Evolutionary conservation across 192 early-diverging fungal species (phyloP), one percentile per base, ranked within the genome.

Genomic region (Entomortierella parvispora): DNA sequence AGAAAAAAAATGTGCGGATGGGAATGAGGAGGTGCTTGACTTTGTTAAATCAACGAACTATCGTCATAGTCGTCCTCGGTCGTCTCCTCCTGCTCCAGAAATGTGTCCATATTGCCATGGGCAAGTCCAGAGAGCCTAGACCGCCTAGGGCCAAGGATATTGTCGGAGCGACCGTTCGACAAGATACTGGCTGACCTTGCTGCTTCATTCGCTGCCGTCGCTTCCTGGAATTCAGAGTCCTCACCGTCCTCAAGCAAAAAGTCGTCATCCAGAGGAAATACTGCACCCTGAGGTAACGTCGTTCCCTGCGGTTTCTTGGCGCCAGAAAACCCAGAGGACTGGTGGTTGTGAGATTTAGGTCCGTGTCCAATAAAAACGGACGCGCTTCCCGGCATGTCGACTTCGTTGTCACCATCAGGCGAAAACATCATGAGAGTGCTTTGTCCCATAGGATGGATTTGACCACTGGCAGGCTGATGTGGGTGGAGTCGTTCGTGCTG

Each of bases 351-450:
- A n/a, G 23, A 46, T 15, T 29, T 22, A 1, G 37, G 34, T 25
- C 31, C 55, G 14, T 42, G 26, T n/a, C 66, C 61, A 44, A 77
- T 68, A 44, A 62, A 62, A 22, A 77, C 56, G 0, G 74, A 77
- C 0, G 65, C 74, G 17, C 74, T 77, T 3, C 71, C 68, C 22
- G 80, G 80, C 71, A 82, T 69, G 23, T 72, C 87, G 12, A 86
- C 79, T 22, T 88, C 87, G 42, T 86, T 88, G 58, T 88, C 87
- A 15, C 85, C 87, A 71, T 87, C 87, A 17, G 85, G 84, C 14
- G 85, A 83, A 74, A 82, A 86, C 26, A 89, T 77, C 74, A 77
- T 68, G 48, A 77, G n/a, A 10, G 65, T 59, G 18, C 74, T 77
- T 32, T 77, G 74, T 8, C 65, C 74, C 74, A 77, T 77, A 3